These are phyloP conservation scores for Pythium periplocum DNA, from an alignment of 352 stramenopile species.

Conservation along the genomic window DNA sequence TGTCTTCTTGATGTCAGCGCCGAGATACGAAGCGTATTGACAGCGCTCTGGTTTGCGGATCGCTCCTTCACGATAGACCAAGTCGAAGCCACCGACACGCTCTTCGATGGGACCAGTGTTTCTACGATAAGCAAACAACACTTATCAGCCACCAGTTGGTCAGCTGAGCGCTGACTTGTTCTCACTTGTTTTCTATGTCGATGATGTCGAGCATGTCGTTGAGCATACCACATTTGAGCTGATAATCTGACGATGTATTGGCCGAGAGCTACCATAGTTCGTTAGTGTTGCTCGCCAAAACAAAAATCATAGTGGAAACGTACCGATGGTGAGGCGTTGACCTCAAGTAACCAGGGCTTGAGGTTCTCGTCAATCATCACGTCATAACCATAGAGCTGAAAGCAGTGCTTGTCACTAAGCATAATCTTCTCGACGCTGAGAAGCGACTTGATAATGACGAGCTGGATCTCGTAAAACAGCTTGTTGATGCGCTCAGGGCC, in stretches of 20 bases:
- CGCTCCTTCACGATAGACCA: constrained; percentile 71
- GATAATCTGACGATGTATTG: constrained; percentile 89
- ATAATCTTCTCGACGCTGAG: constrained; percentile 91
- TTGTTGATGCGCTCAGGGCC: constrained; percentile 73
- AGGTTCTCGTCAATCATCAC: constrained; percentile 91
- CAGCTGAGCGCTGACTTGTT: no score
- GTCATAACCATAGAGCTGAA: constrained; percentile 93
- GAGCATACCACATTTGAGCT: constrained; percentile 92
- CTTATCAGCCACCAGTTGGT: no score
- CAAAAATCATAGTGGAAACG: background rate
- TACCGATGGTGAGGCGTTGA: constrained; percentile 91
- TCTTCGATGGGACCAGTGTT: constrained; percentile 24
- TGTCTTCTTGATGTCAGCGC: constrained; percentile 45
- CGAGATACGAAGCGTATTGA: constrained; percentile 71
- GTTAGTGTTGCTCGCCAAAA: background rate
- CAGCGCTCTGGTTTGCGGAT: constrained; percentile 60
- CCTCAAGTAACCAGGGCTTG: constrained; percentile 90
- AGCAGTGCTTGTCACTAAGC: constrained; percentile 95
- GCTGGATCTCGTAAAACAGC: constrained; percentile 89
- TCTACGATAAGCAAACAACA: no score
- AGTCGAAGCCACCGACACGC: constrained; percentile 65
- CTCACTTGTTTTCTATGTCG: constrained; percentile 85
- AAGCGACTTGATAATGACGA: constrained; percentile 84
- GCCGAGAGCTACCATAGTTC: constrained; percentile 69
- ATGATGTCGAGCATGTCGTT: constrained; percentile 94